Conservation (phyloP, 805 yeast species). For the Candida palmyrensis region DNA sequence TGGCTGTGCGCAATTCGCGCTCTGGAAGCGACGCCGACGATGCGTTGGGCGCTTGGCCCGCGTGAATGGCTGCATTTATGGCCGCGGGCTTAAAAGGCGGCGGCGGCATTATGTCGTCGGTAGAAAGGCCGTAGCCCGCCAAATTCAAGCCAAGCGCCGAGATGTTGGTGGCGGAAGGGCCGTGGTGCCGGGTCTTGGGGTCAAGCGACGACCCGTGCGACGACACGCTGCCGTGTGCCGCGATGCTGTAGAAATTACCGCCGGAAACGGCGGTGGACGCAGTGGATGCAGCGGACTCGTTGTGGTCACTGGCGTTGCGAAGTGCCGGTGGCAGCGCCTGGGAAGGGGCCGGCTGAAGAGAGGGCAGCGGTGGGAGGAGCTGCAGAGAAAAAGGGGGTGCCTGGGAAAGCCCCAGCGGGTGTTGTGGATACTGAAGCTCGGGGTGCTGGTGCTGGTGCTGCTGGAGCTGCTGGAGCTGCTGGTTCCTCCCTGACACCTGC, state of each 20-base stretch:
- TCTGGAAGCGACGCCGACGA: background rate
- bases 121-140: conserved; percentile 24
- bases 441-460: conserved; percentile 4
- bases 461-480: conserved; percentile 3
- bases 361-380: too few relatives aligned
- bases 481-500: conserved; percentile 1
- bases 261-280: too few relatives aligned
- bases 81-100: conserved; percentile 8
- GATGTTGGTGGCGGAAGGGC: conserved; percentile 7
- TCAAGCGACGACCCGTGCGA: conserved; percentile 1
- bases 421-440: too few relatives aligned
- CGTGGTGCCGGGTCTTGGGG: conserved; percentile 1
- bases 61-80: background rate
- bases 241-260: background rate
- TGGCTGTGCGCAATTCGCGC: background rate
- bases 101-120: conserved; percentile 21
- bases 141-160: conserved; percentile 21
- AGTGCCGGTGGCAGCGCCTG: too few relatives aligned
- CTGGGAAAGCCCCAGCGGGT: too few relatives aligned
- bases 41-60: too few relatives aligned
- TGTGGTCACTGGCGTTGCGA: too few relatives aligned
- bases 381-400: too few relatives aligned
- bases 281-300: too few relatives aligned
- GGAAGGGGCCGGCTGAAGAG: too few relatives aligned
- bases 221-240: conserved; percentile 1